Evolutionary conservation across 108 stramenopile species (phyloP).

Genomic region (Skeletonema menzelii): DNA sequence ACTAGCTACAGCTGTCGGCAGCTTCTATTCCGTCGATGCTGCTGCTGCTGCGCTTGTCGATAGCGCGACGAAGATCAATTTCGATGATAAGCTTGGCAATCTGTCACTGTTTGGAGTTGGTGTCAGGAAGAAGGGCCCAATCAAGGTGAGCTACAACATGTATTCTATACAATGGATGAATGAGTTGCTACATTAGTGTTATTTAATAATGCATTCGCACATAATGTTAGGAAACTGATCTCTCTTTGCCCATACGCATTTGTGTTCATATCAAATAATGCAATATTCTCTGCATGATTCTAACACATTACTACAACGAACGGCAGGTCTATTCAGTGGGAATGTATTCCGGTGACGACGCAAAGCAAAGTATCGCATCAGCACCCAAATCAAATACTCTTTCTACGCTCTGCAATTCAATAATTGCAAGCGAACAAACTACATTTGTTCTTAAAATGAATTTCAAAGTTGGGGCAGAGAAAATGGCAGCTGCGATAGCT

Average conservation of each 20-base stretch:
- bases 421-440: conserved; percentile 48
- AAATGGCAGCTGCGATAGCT: conserved; percentile 84
- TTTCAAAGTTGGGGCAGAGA: conserved; percentile 86
- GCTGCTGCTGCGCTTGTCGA: conserved; percentile 48
- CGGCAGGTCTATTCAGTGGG: conserved; percentile 70
- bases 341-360: conserved; percentile 64
- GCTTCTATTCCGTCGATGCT: background rate
- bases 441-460: conserved; percentile 76
- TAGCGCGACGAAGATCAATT: conserved; percentile 68
- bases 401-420: conserved; percentile 49
- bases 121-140: conserved; percentile 82
- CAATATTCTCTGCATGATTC: background rate
- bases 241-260: background rate
- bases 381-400: conserved; percentile 50
- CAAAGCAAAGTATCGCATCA: conserved; percentile 47
- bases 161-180: background rate
- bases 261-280: background rate
- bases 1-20: background rate
- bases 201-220: no score
- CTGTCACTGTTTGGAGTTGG: conserved; percentile 73
- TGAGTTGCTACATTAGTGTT: no score
- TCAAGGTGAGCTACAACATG: conserved; percentile 36
- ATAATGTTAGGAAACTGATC: no score
- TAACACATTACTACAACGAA: background rate
- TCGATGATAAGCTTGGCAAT: conserved; percentile 44